Evolutionary conservation across 2,329 filamentous ascomycete species (phyloP).

Genomic region (Phialocephala subalpina): DNA sequence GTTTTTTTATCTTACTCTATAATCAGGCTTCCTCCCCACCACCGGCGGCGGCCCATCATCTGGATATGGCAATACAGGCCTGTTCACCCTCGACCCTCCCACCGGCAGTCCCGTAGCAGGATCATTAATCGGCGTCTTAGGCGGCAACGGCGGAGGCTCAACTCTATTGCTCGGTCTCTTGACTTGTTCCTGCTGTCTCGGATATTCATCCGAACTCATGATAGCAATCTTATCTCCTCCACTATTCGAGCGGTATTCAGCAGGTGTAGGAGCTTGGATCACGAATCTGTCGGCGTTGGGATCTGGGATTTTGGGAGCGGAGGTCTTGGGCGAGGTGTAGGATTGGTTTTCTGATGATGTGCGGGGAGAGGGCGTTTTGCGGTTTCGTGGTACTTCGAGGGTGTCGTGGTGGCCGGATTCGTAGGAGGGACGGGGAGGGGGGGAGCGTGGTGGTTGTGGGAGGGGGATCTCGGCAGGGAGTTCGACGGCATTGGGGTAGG

Average conservation of each 20-base stretch:
- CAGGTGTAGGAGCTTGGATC: conserved; percentile 64
- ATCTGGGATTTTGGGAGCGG: conserved; percentile 35
- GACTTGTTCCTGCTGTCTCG: conserved; percentile 45
- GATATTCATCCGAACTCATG: conserved; percentile 64
- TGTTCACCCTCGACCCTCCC: conserved; percentile 34
- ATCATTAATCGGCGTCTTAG: conserved; percentile 72
- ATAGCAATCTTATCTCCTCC: conserved; percentile 76
- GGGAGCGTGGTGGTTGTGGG: conserved; percentile 27
- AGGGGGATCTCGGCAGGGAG: conserved; percentile 59
- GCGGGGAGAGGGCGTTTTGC: conserved; percentile 44
- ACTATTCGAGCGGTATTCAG: conserved; percentile 63
- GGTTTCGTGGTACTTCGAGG: conserved; percentile 36
- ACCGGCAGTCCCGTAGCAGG: conserved; percentile 36
- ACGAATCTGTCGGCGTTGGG: conserved; percentile 56
- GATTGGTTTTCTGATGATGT: conserved; percentile 44
- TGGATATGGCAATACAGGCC: conserved; percentile 69
- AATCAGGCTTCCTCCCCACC: conserved; percentile 79
- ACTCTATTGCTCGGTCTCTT: conserved; percentile 38
- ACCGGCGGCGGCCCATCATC: conserved; percentile 82
- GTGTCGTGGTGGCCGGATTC: conserved; percentile 42
- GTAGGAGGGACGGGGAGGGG: conserved; percentile 43
- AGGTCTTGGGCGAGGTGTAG: conserved; percentile 45
- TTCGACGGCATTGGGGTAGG: conserved; percentile 55
- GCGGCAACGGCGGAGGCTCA: conserved; percentile 76
- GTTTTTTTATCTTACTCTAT: conserved; percentile 29